Conservation (phyloP, 2,329 filamentous ascomycete species). For the Arthrinium puccinioides region DNA sequence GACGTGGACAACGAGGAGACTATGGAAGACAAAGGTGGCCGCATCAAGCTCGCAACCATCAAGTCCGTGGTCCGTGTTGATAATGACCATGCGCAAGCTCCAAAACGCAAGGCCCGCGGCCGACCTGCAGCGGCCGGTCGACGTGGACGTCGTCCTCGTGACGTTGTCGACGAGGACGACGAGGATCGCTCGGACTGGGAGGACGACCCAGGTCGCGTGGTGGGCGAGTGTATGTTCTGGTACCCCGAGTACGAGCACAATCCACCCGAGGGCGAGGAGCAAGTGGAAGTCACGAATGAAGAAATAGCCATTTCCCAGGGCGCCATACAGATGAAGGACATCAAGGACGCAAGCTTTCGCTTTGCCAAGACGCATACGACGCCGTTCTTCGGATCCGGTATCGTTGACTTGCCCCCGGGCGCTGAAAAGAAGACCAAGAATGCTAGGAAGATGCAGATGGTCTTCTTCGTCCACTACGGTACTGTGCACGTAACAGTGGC, state of each 20-base stretch:
- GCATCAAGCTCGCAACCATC: slow-evolving; percentile 60
- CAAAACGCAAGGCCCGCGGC: slow-evolving; percentile 15
- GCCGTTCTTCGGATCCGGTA: slow-evolving; percentile 81
- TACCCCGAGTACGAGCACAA: slow-evolving; percentile 47
- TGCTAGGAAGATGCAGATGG: slow-evolving; percentile 92
- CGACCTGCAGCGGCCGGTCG: slow-evolving; percentile 13
- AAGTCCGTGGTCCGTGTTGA: slow-evolving; percentile 73
- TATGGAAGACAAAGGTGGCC: slow-evolving; percentile 27
- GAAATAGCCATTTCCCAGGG: slow-evolving; percentile 49
- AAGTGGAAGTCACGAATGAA: slow-evolving; percentile 45
- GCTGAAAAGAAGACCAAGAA: slow-evolving; percentile 87
- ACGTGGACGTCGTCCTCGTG: slow-evolving; percentile 6
- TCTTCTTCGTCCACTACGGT: slow-evolving; percentile 83
- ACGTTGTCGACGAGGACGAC: slow-evolving; percentile 20
- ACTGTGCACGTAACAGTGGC: slow-evolving; percentile 74
- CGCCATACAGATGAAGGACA: slow-evolving; percentile 50
- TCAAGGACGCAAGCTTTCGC: slow-evolving; percentile 64
- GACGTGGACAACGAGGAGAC: slow-evolving; percentile 50
- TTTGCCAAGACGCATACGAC: slow-evolving; percentile 83
- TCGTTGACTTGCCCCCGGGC: slow-evolving; percentile 80
- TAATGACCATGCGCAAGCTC: slow-evolving; percentile 44
- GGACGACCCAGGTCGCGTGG: slow-evolving; percentile 53
- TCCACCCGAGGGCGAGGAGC: slow-evolving; percentile 47
- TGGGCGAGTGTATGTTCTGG: slow-evolving; percentile 58
- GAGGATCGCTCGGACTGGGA: slow-evolving; percentile 65